Conservation (phyloP, 164 flowering plant species). For the Umbilicus rupestris region DNA sequence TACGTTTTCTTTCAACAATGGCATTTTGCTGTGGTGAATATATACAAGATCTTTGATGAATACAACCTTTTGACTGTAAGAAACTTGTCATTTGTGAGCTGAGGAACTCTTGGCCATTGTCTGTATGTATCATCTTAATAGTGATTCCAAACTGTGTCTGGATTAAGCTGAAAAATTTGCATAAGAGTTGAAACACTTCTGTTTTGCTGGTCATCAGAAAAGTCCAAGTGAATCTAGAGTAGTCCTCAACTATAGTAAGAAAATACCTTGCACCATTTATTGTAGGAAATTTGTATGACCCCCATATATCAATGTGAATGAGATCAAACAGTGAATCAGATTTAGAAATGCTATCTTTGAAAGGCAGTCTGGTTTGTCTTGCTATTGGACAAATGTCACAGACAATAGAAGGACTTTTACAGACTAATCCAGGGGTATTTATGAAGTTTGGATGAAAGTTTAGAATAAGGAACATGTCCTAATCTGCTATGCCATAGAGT, state of each 20-base stretch:
- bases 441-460: slow-evolving; percentile 2
- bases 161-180: slow-evolving; percentile 7
- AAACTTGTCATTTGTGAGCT: not conserved
- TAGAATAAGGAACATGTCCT: slow-evolving; percentile 12
- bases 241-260: slow-evolving; percentile 18
- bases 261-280: slow-evolving; percentile 3
- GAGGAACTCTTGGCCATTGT: too few species aligned
- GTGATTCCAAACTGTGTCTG: slow-evolving; percentile 6
- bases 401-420: not conserved
- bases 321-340: too few species aligned
- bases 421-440: not conserved
- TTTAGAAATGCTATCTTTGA: too few species aligned
- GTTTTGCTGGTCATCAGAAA: slow-evolving; percentile 13
- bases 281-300: not conserved
- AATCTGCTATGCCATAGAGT: slow-evolving; percentile 17
- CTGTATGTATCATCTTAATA: too few species aligned
- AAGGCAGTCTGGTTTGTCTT: too few species aligned
- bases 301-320: slow-evolving; percentile 11
- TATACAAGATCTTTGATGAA: slow-evolving; percentile 17
- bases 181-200: slow-evolving; percentile 4
- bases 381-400: slow-evolving; percentile 19
- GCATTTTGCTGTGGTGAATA: too few species aligned
- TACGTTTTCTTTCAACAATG: slow-evolving; percentile 14
- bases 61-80: slow-evolving; percentile 10
- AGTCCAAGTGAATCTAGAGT: slow-evolving; percentile 14